Base-by-base conservation (phyloP, 345 rosid genomes). In the Citrus maxima region DNA sequence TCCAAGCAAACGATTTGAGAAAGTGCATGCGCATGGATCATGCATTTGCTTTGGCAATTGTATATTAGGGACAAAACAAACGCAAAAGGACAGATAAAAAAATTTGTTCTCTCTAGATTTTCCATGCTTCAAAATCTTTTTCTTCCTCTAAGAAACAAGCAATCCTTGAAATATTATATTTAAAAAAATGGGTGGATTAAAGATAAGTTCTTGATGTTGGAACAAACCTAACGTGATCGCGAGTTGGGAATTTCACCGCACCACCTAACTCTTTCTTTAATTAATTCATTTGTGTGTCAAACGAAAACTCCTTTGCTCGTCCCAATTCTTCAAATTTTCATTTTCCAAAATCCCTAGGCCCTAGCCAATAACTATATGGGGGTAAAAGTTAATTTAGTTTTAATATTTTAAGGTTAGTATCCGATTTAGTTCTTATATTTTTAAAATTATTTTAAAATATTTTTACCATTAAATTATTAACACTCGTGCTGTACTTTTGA, bases 181-280 rank as follows among this genome's bases (percentile, higher is more conserved):
- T 60, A 58, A 28, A 67, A 38, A 38, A 38, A 21, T 38, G 32
- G 18, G 6, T 66, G 10, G n/a, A 30, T 32, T 2, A 4, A 7
- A 14, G 34, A n/a, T 37, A 10, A 46, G 51, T 3, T 46, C 16
- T 6, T 59, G 46, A 59, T 10, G 38, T 58, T 58, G 42, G 28
- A 42, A 32, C 18, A 62, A 27, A 27, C 77, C 69, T 74, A 74
- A 74, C 69, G 61, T 75, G 78, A 75, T 75, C 13, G 78, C 62
- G 62, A 64, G 62, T 64, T 64, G 62, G 70, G 71, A 64, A 64
- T 75, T 34, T 69, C 78, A 65, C 46, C 22, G 7, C 28, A 25
- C 38, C 34, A 6, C 58, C 42, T 28, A 38, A 1, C 3, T 18
- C 28, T 14, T 55, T 28, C 25, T 4, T 72, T 54, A 54, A 18